A percentile compares a stretch with the other conserved stretches of the same genome.
Conservation (phyloP, 2,329 filamentous ascomycete genomes). For the Penicillium sp. region DNA sequence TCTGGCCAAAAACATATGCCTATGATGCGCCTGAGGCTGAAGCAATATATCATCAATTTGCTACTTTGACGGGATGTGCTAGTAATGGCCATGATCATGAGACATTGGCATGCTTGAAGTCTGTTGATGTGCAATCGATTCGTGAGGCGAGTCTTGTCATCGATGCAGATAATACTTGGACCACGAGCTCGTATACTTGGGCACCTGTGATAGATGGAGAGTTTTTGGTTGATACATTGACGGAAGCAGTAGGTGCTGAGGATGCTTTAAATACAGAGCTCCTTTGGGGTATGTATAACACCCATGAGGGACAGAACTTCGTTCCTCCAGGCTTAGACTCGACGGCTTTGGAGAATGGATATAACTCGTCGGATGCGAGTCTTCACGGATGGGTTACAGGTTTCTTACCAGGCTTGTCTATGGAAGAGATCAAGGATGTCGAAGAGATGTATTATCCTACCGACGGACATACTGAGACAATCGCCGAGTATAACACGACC, state of each 20-base stretch:
- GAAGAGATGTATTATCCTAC: conserved; percentile 49
- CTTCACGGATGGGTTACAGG: conserved; percentile 56
- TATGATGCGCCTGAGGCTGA: conserved; percentile 54
- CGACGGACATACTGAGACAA: conserved; percentile 48
- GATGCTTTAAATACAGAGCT: conserved; percentile 46
- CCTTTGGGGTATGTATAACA: conserved; percentile 59
- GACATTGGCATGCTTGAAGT: conserved; percentile 57
- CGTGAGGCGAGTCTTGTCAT: conserved; percentile 53
- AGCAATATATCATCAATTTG: conserved; percentile 49
- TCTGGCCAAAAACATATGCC: conserved; percentile 59
- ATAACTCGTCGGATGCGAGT: conserved; percentile 50
- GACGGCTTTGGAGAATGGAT: conserved; percentile 37
- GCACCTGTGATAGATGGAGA: conserved; percentile 58
- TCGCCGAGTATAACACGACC: conserved; percentile 49
- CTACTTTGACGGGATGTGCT: conserved; percentile 49
- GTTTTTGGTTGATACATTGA: conserved; percentile 53
- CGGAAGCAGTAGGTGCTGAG: conserved; percentile 38
- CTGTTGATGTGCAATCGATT: conserved; percentile 52
- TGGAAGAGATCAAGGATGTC: conserved; percentile 40
- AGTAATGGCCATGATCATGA: conserved; percentile 17
- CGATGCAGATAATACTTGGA: conserved; percentile 51
- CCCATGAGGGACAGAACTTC: conserved; percentile 63
- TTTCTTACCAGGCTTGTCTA: conserved; percentile 52
- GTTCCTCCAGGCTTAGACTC: conserved; percentile 51
- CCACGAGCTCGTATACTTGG: conserved; percentile 58